phyloP scores from a whole-genome alignment of 805 yeast genomes.

The Hanseniaspora clermontiae region DNA sequence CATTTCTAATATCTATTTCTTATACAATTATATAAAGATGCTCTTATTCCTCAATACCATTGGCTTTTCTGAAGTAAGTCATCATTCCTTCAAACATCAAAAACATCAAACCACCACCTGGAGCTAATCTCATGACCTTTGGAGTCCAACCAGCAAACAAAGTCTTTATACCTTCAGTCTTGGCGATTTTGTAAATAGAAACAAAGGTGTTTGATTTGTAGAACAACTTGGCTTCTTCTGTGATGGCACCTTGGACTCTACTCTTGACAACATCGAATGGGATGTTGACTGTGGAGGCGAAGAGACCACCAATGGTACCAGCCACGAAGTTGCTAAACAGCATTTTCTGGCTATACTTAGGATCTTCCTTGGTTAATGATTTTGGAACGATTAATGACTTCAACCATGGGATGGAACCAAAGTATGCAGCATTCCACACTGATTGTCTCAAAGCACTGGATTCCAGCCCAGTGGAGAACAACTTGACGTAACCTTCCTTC shows the following conservation, averaged over 20 bases:
- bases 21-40: no score
- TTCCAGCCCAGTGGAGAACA: slow-evolving; percentile 81
- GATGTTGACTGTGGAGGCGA: slow-evolving; percentile 89
- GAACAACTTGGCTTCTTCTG: slow-evolving; percentile 73
- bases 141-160: slow-evolving; percentile 94
- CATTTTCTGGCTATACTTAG: slow-evolving; percentile 37
- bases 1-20: no score
- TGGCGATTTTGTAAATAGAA: slow-evolving; percentile 41
- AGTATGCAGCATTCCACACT: slow-evolving; percentile 95
- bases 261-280: slow-evolving; percentile 97
- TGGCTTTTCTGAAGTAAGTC: slow-evolving; percentile 68
- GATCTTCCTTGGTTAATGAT: slow-evolving; percentile 56
- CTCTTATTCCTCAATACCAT: slow-evolving; percentile 2
- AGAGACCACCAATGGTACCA: slow-evolving; percentile 93
- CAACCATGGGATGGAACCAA: slow-evolving; percentile 85
- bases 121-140: slow-evolving; percentile 92
- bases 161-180: slow-evolving; percentile 84
- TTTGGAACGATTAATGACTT: slow-evolving; percentile 58
- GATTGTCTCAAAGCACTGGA: slow-evolving; percentile 96
- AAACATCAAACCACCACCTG: slow-evolving; percentile 96
- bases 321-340: slow-evolving; percentile 62
- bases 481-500: slow-evolving; percentile 65
- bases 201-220: slow-evolving; percentile 80
- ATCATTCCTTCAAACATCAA: slow-evolving; percentile 92
- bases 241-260: slow-evolving; percentile 64